Conservation (phyloP, 768 basidiomycete species). For the Collybia sordida region DNA sequence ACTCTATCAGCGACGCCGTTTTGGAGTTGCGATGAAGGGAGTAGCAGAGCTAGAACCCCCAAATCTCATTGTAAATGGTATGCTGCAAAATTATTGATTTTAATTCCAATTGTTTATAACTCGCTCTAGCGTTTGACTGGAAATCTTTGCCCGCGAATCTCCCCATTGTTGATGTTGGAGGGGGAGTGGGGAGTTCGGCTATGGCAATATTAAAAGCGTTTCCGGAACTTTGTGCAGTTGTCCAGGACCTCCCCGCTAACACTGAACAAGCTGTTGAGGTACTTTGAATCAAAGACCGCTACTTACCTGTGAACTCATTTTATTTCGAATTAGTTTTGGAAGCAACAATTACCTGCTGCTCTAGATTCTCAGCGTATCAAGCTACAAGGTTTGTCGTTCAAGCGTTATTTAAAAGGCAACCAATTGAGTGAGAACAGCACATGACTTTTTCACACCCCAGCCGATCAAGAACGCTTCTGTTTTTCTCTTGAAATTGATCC, state of each 20-base stretch:
- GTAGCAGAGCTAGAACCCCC: not conserved
- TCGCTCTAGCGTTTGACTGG: conserved; percentile 22
- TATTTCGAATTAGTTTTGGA: too few species aligned
- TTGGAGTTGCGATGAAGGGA: not conserved
- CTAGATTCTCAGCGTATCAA: too few species aligned
- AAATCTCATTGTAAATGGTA: not conserved
- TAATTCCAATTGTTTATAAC: too few species aligned
- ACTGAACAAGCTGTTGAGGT: conserved; percentile 14
- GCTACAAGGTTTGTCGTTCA: too few species aligned
- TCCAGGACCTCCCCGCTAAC: conserved; percentile 23
- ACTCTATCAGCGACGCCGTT: conserved; percentile 4
- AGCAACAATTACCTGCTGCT: too few species aligned
- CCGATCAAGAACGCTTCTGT: conserved; percentile 32
- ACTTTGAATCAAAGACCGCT: not conserved
- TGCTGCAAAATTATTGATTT: too few species aligned
- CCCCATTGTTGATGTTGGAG: conserved; percentile 30
- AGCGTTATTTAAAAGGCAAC: too few species aligned
- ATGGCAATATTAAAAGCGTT: conserved; percentile 16
- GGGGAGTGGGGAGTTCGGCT: conserved; percentile 24
- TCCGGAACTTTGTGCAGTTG: conserved; percentile 18
- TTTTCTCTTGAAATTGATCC: conserved; percentile 32
- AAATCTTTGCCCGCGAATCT: conserved; percentile 14
- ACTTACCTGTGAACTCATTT: too few species aligned
- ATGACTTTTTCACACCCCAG: conserved; percentile 38
- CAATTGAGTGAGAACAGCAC: conserved; percentile 9